Percentiles rank a stretch among this genome's conserved stretches.
Conservation (phyloP, 352 stramenopile species). For the Pythium volutum region DNA sequence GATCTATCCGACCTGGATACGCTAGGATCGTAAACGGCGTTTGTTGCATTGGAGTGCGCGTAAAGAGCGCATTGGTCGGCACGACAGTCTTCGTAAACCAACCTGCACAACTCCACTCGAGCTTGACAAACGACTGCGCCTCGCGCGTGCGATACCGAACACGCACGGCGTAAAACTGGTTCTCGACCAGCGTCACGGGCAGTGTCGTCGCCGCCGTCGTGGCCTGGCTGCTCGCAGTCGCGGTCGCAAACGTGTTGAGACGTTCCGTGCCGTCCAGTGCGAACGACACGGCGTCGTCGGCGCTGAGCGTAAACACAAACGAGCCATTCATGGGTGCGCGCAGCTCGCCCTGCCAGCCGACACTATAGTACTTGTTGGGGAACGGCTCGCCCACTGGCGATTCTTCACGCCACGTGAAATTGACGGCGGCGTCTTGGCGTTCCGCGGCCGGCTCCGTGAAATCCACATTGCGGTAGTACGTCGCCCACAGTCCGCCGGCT, state of each 20-base stretch:
- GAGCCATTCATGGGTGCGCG: slow-evolving; percentile 40
- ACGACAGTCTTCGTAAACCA: slow-evolving; percentile 29
- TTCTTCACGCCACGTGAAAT: slow-evolving; percentile 84
- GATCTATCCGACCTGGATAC: slow-evolving; percentile 73
- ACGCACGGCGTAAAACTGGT: slow-evolving; percentile 71
- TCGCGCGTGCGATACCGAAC: slow-evolving; percentile 84
- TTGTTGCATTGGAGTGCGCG: slow-evolving; percentile 34
- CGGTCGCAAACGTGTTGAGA: slow-evolving; percentile 41
- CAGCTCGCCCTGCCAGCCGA: slow-evolving; percentile 66
- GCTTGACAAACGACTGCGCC: slow-evolving; percentile 77
- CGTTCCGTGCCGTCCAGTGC: slow-evolving; percentile 70
- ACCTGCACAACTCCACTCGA: slow-evolving; percentile 71
- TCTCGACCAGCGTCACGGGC: slow-evolving; percentile 25
- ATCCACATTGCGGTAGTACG: slow-evolving; percentile 88
- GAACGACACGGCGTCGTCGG: slow-evolving; percentile 80
- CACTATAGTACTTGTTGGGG: slow-evolving; percentile 75
- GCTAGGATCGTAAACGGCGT: slow-evolving; percentile 62
- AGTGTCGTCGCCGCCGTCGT: slow-evolving; percentile 3
- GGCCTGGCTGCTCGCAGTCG: slow-evolving; percentile 15
- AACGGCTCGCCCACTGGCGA: slow-evolving; percentile 64
- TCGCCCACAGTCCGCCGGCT: slow-evolving; percentile 87
- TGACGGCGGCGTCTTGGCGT: slow-evolving; percentile 66
- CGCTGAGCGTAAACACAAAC: slow-evolving; percentile 77
- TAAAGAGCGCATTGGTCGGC: slow-evolving; percentile 35
- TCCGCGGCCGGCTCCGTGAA: slow-evolving; percentile 71